Evolutionary conservation across 805 yeast species (phyloP), one percentile per base, ranked within the genome.

Genomic region (Lachancea waltii): DNA sequence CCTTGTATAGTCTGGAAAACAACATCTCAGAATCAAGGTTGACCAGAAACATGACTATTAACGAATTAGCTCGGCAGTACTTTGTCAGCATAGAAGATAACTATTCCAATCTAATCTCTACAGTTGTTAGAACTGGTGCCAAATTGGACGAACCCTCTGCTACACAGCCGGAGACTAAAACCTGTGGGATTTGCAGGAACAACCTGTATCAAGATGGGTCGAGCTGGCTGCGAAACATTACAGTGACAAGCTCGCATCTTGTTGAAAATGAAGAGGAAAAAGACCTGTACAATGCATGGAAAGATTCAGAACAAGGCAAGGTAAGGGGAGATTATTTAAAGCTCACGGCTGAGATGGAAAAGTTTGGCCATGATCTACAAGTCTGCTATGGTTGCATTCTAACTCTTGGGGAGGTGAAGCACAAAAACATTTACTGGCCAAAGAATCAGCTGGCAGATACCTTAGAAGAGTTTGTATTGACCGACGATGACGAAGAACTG

Each of bases 41-140:
- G 16, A 40, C 79, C 13, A 83, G 78, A 54, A 78, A 80, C 48
- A 83, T 81, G 70, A 83, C 95, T 2, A 80, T 90, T 14, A 81
- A 84, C 50, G 94, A 85, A 52, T 69, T 90, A 35, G 79, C 87
- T 1, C 67, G 76, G 19, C 73, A 77, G 35, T 90, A 90, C 58
- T 85, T 85, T 49, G 70, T 66, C 21, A 68, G 70, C 23, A 75
- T 89, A 17, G 95, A 85, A 51, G 69, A 70, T 5, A 87, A 79
- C 11, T 87, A 87, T 54, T 87, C 95, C 0, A 85, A 90, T 40
- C 84, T 90, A 2, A 87, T 89, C 3, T 82, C 96, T 0, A 89
- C 97, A 0, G 97, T 90, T 15, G 87, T 87, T 10, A 80, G 85
- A 47, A 87, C 95, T 0, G 95, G 92, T 4, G 79, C 79, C 33